Evolutionary conservation across 352 stramenopile genomes (phyloP).

Genomic region (Pythium apleroticum): DNA sequence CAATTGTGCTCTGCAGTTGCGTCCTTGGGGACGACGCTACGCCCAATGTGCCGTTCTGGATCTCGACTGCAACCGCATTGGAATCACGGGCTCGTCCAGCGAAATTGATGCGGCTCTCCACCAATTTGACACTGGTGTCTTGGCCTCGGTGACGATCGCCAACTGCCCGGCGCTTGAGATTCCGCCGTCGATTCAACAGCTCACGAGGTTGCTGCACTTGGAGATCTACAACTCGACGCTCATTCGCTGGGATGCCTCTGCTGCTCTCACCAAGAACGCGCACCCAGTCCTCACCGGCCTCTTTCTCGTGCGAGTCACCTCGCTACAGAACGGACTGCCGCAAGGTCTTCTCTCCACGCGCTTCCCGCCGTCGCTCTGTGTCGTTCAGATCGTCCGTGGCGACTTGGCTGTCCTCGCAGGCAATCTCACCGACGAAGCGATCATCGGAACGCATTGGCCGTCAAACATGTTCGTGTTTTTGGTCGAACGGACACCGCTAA

Average conservation of each 20-base stretch:
- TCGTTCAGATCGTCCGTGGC: conserved; percentile 21
- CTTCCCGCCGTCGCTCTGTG: conserved; percentile 30
- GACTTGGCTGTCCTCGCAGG: conserved; percentile 15
- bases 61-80: conserved; percentile 20
- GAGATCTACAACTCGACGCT: conserved; percentile 33
- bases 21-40: conserved; percentile 19
- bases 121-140: conserved; percentile 14
- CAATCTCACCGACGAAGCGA: background rate
- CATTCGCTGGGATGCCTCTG: background rate
- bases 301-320: conserved; percentile 21
- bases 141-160: conserved; percentile 21
- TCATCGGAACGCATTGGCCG: conserved; percentile 18
- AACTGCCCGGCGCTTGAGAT: conserved; percentile 25
- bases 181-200: conserved; percentile 16
- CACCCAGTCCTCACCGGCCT: conserved; percentile 25
- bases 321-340: conserved; percentile 19
- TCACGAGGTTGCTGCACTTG: conserved; percentile 15
- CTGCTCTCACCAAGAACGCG: conserved; percentile 8
- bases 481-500: conserved; percentile 17
- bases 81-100: background rate
- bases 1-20: conserved; percentile 23
- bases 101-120: conserved; percentile 12
- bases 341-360: conserved; percentile 17
- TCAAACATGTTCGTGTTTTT: conserved; percentile 19
- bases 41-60: conserved; percentile 22